Evolutionary conservation across 2,329 filamentous ascomycete species (phyloP).

Genomic region (Atkinsonella texensis): DNA sequence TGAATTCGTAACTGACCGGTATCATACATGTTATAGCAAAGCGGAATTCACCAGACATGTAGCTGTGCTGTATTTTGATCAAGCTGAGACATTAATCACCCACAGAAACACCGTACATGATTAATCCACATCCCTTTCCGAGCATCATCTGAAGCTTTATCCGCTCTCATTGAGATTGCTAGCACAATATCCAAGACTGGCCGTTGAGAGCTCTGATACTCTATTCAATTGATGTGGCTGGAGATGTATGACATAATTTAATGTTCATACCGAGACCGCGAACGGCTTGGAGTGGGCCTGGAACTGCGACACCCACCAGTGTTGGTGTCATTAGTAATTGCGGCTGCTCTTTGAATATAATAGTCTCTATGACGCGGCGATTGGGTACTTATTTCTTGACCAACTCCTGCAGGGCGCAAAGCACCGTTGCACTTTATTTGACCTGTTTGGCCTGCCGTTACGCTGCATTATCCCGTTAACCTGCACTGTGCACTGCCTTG

Average conservation of each 20-base stretch:
- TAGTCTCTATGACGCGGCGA: slow-evolving; percentile 7
- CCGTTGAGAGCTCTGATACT: too few species aligned
- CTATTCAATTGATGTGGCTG: neutral
- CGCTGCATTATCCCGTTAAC: neutral
- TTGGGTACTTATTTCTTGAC: neutral
- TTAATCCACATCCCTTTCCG: too few species aligned
- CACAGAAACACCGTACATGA: too few species aligned
- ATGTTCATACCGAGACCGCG: neutral
- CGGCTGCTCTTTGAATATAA: neutral
- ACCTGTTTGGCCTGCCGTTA: neutral
- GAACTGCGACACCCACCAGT: neutral
- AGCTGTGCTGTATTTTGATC: too few species aligned
- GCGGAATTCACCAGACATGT: too few species aligned
- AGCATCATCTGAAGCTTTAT: too few species aligned
- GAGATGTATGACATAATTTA: neutral
- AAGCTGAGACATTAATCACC: too few species aligned
- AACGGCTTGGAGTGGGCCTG: neutral
- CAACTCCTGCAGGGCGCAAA: neutral
- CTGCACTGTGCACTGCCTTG: neutral
- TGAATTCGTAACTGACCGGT: neutral
- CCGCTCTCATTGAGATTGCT: too few species aligned
- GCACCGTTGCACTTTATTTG: neutral
- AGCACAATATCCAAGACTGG: neutral
- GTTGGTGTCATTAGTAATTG: neutral
- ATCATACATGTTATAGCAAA: too few species aligned